Conservation (phyloP, 1,139 yeast genomes). For the Diutina siamensis region DNA sequence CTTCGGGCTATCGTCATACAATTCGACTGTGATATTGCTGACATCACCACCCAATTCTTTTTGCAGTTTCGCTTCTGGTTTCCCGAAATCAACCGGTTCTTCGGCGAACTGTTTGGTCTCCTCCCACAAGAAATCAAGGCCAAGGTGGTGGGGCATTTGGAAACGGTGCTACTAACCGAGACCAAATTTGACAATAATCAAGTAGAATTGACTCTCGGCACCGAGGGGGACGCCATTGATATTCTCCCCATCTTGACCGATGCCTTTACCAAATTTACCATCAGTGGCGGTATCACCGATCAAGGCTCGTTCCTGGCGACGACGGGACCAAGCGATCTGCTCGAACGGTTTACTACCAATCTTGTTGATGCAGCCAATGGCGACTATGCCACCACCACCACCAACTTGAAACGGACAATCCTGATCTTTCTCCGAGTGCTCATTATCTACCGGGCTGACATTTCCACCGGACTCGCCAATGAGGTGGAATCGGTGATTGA, state of each 20-base stretch:
- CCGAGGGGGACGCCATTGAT: neutral
- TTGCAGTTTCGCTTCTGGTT: neutral
- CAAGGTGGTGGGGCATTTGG: neutral
- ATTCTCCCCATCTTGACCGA: neutral
- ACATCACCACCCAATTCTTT: neutral
- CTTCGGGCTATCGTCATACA: neutral
- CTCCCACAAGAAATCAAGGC: neutral
- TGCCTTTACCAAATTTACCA: neutral
- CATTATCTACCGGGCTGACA: conserved; percentile 42
- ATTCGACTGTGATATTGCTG: neutral
- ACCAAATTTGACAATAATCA: neutral
- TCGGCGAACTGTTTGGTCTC: neutral
- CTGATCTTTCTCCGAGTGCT: conserved; percentile 44
- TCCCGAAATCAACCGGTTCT: conserved; percentile 1
- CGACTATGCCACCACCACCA: too few species aligned
- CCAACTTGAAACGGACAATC: conserved; percentile 14
- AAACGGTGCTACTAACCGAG: neutral
- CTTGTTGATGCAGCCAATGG: neutral
- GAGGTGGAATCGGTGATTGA: conserved; percentile 23
- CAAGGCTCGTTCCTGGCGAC: neutral
- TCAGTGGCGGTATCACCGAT: neutral
- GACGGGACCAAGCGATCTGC: neutral
- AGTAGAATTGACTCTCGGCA: neutral
- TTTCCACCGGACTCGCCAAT: conserved; percentile 21
- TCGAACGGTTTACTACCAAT: neutral